These are phyloP conservation scores for Globisporangium echinulatum DNA, from an alignment of 352 stramenopile species.

Conservation along the genomic window DNA sequence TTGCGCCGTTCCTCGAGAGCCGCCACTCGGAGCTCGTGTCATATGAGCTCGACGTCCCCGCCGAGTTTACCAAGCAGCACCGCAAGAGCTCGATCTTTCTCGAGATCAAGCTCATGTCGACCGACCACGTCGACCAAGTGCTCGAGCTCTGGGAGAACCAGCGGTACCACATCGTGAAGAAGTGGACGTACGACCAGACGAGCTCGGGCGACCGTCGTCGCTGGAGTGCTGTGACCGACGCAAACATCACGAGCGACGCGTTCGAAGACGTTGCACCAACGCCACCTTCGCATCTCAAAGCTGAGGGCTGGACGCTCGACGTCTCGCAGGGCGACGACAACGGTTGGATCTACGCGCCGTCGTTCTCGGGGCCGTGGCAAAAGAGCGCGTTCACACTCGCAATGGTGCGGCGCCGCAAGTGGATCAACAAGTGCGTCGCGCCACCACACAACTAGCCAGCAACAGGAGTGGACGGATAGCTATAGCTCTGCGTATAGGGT, in stretches of 20 bases:
- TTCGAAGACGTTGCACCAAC: constrained; percentile 67
- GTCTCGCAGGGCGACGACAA: constrained; percentile 74
- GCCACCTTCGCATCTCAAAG: constrained; percentile 42
- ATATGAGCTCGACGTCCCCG: constrained; percentile 48
- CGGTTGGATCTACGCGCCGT: constrained; percentile 80
- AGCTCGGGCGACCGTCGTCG: constrained; percentile 57
- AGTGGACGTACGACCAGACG: constrained; percentile 61
- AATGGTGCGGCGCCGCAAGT: constrained; percentile 77
- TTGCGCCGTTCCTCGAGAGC: constrained; percentile 48
- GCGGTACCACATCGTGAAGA: constrained; percentile 69
- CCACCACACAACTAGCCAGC: neutral
- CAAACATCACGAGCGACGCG: constrained; percentile 48
- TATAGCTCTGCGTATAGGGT: too few species aligned
- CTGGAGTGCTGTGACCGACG: constrained; percentile 60
- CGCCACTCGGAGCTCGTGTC: constrained; percentile 38
- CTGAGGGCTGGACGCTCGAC: constrained; percentile 71
- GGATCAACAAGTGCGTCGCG: constrained; percentile 66
- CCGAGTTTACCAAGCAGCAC: constrained; percentile 46
- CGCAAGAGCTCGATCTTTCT: constrained; percentile 53
- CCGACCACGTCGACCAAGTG: constrained; percentile 49
- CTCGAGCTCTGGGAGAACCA: constrained; percentile 85
- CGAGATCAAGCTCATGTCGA: constrained; percentile 44
- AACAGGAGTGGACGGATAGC: neutral
- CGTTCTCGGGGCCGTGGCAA: constrained; percentile 75
- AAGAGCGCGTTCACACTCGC: constrained; percentile 65